Conservation (phyloP, 2,329 filamentous ascomycete species). For the Fusarium tricinctum region DNA sequence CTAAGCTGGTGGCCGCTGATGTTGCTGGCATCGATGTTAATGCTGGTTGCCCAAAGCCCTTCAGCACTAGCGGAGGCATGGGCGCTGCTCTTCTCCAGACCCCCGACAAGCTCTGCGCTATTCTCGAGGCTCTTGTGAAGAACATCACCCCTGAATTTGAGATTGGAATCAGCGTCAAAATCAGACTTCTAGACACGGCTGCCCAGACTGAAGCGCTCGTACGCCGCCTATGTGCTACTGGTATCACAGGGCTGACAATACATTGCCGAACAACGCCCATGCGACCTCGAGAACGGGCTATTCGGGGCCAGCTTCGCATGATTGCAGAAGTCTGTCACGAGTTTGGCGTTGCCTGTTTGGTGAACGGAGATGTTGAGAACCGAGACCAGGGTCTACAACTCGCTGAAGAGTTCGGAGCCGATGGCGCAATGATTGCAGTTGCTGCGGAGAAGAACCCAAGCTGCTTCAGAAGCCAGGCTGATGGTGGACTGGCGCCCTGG, state of each 20-base stretch:
- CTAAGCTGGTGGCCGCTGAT: slow-evolving; percentile 85
- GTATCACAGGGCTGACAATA: slow-evolving; percentile 91
- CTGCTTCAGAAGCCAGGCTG: slow-evolving; percentile 78
- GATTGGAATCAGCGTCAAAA: slow-evolving; percentile 98
- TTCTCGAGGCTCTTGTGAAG: slow-evolving; percentile 84
- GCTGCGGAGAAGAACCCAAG: slow-evolving; percentile 92
- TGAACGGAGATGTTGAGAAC: slow-evolving; percentile 92
- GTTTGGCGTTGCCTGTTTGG: slow-evolving; percentile 89
- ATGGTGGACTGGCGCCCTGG: slow-evolving; percentile 82
- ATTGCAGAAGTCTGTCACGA: slow-evolving; percentile 83
- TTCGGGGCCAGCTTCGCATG: slow-evolving; percentile 88
- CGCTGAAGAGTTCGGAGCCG: slow-evolving; percentile 83
- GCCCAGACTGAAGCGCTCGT: slow-evolving; percentile 84
- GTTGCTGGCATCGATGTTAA: slow-evolving; percentile 97
- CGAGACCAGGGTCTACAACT: slow-evolving; percentile 80
- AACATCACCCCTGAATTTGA: slow-evolving; percentile 82
- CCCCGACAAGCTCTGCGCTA: slow-evolving; percentile 85
- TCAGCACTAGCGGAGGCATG: slow-evolving; percentile 95
- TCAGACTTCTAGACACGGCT: slow-evolving; percentile 84
- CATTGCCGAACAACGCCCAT: slow-evolving; percentile 98
- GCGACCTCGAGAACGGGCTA: slow-evolving; percentile 89
- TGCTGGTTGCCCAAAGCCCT: slow-evolving; percentile 97
- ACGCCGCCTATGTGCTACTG: slow-evolving; percentile 82
- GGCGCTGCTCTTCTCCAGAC: slow-evolving; percentile 89
- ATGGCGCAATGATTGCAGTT: slow-evolving; percentile 97